phyloP scores from a whole-genome alignment of 805 yeast species.

The Sungouiozyma ichnusensis region DNA sequence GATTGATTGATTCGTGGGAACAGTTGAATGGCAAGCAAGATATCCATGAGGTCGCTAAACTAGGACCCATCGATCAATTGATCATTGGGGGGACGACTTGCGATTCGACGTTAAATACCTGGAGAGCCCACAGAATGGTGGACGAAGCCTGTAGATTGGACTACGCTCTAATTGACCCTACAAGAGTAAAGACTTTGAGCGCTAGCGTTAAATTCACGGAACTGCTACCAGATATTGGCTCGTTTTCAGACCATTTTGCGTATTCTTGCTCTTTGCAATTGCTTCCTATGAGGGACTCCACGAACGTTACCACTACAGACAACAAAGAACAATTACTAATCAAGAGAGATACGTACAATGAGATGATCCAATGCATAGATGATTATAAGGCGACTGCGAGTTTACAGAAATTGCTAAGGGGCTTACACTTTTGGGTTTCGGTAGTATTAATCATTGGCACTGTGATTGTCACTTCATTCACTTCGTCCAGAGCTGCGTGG shows the following conservation, averaged over 20 bases:
- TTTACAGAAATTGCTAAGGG: slow-evolving; percentile 57
- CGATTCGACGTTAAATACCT: slow-evolving; percentile 77
- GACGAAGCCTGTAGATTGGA: slow-evolving; percentile 82
- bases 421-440: slow-evolving; percentile 51
- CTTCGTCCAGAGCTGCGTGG: slow-evolving; percentile 46
- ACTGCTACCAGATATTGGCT: slow-evolving; percentile 51
- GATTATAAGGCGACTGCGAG: slow-evolving; percentile 43
- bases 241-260: slow-evolving; percentile 91
- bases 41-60: slow-evolving; percentile 31
- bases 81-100: slow-evolving; percentile 76
- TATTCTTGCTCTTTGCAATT: slow-evolving; percentile 39
- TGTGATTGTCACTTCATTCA: slow-evolving; percentile 48
- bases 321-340: slow-evolving; percentile 5
- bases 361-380: slow-evolving; percentile 37
- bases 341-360: slow-evolving; percentile 31
- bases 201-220: slow-evolving; percentile 73
- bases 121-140: slow-evolving; percentile 44
- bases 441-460: slow-evolving; percentile 42
- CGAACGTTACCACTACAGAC: not conserved
- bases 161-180: slow-evolving; percentile 68
- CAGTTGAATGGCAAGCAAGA: slow-evolving; percentile 43
- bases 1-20: slow-evolving; percentile 76
- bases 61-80: slow-evolving; percentile 56
- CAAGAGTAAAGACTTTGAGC: slow-evolving; percentile 40
- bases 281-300: slow-evolving; percentile 1